Percentiles rank a stretch among this genome's conserved stretches.
Conservation (phyloP, 345 rosid species). For the Turritis glabra region DNA sequence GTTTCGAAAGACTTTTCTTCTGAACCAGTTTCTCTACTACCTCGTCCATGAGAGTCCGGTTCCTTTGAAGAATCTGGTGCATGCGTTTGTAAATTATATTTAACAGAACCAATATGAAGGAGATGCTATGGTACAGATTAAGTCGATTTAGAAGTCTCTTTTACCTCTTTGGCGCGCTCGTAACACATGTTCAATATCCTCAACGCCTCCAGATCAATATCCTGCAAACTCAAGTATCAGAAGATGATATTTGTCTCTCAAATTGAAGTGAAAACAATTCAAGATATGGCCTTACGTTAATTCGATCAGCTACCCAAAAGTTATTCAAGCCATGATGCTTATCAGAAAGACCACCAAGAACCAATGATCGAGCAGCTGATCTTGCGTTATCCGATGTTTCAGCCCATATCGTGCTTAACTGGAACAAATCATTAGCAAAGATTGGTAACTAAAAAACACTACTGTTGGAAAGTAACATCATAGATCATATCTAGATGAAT, state of each 20-base stretch:
- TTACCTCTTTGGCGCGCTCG: conserved; percentile 82
- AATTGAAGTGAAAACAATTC: neutral
- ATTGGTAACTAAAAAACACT: conserved; percentile 12
- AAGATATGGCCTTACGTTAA: conserved; percentile 55
- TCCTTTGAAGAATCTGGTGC: conserved; percentile 43
- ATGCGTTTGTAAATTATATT: neutral
- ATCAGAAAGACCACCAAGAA: conserved; percentile 88
- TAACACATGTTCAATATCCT: conserved; percentile 65
- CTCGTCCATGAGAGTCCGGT: conserved; percentile 68
- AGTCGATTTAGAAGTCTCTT: neutral
- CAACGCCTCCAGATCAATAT: conserved; percentile 78
- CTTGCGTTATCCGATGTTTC: conserved; percentile 93
- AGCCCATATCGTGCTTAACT: conserved; percentile 98
- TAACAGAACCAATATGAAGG: neutral
- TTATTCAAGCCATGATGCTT: conserved; percentile 73
- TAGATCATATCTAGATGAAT: conserved; percentile 1
- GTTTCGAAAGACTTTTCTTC: conserved; percentile 76
- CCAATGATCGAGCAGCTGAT: conserved; percentile 80
- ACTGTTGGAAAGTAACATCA: neutral
- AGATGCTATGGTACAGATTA: neutral
- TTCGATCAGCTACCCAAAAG: conserved; percentile 83
- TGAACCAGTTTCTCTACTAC: conserved; percentile 63
- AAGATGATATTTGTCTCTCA: conserved; percentile 3
- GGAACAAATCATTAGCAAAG: conserved; percentile 36
- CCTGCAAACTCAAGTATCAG: conserved; percentile 48